Evolutionary conservation across 352 stramenopile species (phyloP).

Genomic region (Aphanomyces stellatus): DNA sequence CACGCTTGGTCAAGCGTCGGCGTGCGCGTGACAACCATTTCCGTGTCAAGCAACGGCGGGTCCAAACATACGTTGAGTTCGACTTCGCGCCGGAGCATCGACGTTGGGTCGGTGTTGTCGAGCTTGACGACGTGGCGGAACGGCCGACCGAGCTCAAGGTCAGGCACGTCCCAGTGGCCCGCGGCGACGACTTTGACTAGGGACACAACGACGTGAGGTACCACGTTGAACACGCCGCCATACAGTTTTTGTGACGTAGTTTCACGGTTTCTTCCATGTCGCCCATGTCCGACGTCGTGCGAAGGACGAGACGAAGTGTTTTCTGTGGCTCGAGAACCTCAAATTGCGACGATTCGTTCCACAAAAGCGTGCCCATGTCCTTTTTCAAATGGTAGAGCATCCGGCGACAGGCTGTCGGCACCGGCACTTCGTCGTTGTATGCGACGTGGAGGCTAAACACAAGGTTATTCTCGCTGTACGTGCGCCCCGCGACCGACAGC

Average conservation of each 20-base stretch:
- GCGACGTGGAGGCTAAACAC: background rate
- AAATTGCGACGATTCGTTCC: conserved; percentile 14
- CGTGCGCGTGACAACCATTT: background rate
- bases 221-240: background rate
- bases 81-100: background rate
- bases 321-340: background rate
- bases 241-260: background rate
- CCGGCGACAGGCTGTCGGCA: background rate
- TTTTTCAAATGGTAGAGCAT: conserved; percentile 18
- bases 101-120: background rate
- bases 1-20: background rate
- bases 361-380: conserved; percentile 16
- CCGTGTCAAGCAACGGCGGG: background rate
- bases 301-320: background rate
- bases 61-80: background rate
- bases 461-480: background rate
- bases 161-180: background rate
- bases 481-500: background rate
- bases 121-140: background rate
- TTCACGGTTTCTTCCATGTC: background rate
- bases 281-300: background rate
- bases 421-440: background rate
- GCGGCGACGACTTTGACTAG: conserved; percentile 1
- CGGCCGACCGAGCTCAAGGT: background rate
- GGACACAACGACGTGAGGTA: background rate